phyloP scores from a whole-genome alignment of 306 rosid genomes.

The Rubus idaeus region DNA sequence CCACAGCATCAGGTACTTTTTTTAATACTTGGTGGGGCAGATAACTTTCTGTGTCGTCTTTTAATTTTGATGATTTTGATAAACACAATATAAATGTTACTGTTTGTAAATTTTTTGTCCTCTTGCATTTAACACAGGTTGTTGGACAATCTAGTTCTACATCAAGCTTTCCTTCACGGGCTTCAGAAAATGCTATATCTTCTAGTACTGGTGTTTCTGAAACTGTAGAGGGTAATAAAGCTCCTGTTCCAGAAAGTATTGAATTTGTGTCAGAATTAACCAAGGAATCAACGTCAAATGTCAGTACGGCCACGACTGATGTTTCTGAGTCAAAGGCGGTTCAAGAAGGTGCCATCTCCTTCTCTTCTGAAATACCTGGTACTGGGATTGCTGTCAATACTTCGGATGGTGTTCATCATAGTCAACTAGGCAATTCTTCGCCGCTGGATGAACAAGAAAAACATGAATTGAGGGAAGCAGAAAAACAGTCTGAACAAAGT shows the following conservation, averaged over 20 bases:
- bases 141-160: slow-evolving; percentile 41
- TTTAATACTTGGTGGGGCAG: slow-evolving; percentile 1
- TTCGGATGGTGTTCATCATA: slow-evolving; percentile 25
- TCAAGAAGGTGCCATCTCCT: slow-evolving; percentile 20
- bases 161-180: slow-evolving; percentile 32
- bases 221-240: slow-evolving; percentile 35
- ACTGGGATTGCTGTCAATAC: slow-evolving; percentile 26
- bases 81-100: not conserved
- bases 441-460: slow-evolving; percentile 34
- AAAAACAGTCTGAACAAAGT: slow-evolving; percentile 30
- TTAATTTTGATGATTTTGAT: slow-evolving; percentile 5
- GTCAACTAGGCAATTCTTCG: slow-evolving; percentile 31
- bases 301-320: slow-evolving; percentile 25
- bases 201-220: slow-evolving; percentile 43
- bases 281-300: slow-evolving; percentile 28
- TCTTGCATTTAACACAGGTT: slow-evolving; percentile 42
- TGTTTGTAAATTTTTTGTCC: slow-evolving; percentile 9
- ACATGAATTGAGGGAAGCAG: slow-evolving; percentile 21
- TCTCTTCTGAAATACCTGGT: slow-evolving; percentile 45
- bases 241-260: slow-evolving; percentile 22
- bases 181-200: slow-evolving; percentile 38
- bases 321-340: slow-evolving; percentile 37
- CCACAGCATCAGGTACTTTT: slow-evolving; percentile 60
- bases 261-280: slow-evolving; percentile 35
- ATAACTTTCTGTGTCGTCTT: slow-evolving; percentile 5